phyloP scores from a whole-genome alignment of 164 flowering plant species.

The Piper betle region DNA sequence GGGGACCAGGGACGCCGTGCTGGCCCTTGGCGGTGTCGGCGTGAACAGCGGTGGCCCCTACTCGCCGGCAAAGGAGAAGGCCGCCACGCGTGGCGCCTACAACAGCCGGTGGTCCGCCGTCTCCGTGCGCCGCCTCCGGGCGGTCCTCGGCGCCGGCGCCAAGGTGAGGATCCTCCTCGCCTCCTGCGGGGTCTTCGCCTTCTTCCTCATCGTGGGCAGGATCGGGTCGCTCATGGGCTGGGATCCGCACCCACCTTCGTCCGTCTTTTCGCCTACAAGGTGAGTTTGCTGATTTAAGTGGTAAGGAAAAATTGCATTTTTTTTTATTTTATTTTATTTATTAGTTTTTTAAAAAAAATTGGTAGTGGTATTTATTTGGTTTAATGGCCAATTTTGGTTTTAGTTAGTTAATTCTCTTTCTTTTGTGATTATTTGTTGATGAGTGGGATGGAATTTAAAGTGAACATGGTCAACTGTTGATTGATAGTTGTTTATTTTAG shows the following conservation, averaged over 20 bases:
- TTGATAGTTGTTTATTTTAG: too few relatives aligned
- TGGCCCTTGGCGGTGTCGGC: not conserved
- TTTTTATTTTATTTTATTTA: not conserved
- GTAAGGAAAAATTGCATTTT: not conserved
- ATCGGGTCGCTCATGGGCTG: slow-evolving; percentile 29
- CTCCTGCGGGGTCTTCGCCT: slow-evolving; percentile 9
- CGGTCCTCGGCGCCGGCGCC: slow-evolving; percentile 7
- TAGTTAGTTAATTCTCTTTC: not conserved
- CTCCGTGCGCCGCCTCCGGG: slow-evolving; percentile 19
- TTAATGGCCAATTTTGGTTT: not conserved
- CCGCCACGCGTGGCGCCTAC: slow-evolving; percentile 22
- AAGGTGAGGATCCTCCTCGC: slow-evolving; percentile 15
- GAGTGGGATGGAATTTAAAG: too few relatives aligned
- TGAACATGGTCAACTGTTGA: too few relatives aligned
- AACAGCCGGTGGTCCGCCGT: slow-evolving; percentile 19
- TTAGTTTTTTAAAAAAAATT: not conserved
- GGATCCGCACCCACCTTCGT: slow-evolving; percentile 18
- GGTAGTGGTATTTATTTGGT: not conserved
- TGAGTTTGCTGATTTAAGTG: not conserved
- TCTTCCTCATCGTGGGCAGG: slow-evolving; percentile 15
- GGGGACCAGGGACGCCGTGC: slow-evolving; percentile 20
- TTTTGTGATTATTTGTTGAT: too few relatives aligned
- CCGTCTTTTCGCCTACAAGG: slow-evolving; percentile 22
- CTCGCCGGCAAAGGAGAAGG: slow-evolving; percentile 54
- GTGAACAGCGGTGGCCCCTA: slow-evolving; percentile 12